These are phyloP conservation scores for Trichoderma simmonsii DNA, from an alignment of 2,329 filamentous ascomycete species.

Conservation along the genomic window DNA sequence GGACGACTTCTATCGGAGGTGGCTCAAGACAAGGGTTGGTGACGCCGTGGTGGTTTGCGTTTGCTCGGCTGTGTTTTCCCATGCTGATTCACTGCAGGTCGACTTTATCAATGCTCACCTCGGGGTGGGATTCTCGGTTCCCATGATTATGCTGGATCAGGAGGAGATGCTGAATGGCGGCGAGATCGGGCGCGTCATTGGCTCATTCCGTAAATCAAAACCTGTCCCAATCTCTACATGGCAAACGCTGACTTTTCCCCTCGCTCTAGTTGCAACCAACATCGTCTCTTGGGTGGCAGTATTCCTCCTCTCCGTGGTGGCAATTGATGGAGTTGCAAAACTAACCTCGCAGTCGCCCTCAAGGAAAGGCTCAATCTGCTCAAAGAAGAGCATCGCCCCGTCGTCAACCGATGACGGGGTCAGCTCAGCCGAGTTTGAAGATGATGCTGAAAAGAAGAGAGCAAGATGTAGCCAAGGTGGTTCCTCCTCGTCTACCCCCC, in stretches of 20 bases:
- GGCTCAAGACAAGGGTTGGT: constrained; percentile 36
- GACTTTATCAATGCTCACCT: constrained; percentile 51
- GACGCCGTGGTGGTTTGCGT: neutral
- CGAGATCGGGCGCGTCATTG: constrained; percentile 42
- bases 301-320: constrained; percentile 28
- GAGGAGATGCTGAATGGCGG: constrained; percentile 30
- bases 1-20: constrained; percentile 30
- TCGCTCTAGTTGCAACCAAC: constrained; percentile 13
- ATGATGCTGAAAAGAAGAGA: neutral
- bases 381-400: neutral
- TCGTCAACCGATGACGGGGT: neutral
- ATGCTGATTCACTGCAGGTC: constrained; percentile 33
- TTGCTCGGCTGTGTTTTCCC: neutral
- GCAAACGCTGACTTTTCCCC: neutral
- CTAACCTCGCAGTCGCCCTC: neutral
- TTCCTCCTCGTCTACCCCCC: neutral
- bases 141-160: constrained; percentile 46
- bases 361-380: neutral
- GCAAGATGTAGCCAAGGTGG: neutral
- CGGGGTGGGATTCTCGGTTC: constrained; percentile 49
- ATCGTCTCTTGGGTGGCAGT: constrained; percentile 30
- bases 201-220: constrained; percentile 40
- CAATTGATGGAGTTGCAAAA: constrained; percentile 2
- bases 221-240: constrained; percentile 19
- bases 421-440: neutral